These are phyloP conservation scores for Eimeria necatrix DNA, from an alignment of 169 alveolate species.

Conservation along the genomic window DNA sequence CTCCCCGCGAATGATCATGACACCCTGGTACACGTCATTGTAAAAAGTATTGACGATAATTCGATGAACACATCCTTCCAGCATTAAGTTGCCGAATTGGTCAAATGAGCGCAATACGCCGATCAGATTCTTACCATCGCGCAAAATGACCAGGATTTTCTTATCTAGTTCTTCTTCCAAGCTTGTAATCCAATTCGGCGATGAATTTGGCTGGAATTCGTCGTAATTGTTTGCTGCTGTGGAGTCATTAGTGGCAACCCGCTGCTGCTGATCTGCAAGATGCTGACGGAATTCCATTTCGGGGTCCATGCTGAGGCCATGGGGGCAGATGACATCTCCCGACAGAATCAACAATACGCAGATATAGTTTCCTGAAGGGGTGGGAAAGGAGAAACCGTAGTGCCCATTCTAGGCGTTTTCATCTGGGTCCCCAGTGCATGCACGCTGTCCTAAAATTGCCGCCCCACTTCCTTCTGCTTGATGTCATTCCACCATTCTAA, in stretches of 20 bases:
- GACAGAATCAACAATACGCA: background rate
- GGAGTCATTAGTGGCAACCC: constrained; percentile 62
- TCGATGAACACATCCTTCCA: constrained; percentile 79
- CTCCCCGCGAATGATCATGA: constrained; percentile 83
- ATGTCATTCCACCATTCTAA: constrained; percentile 47
- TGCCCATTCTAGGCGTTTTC: constrained; percentile 49
- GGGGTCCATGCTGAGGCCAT: constrained; percentile 66
- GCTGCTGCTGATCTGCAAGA: constrained; percentile 60
- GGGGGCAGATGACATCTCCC: constrained; percentile 46
- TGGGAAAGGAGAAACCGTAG: background rate
- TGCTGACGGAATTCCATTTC: constrained; percentile 74
- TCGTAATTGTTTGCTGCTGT: constrained; percentile 67
- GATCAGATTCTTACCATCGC: constrained; percentile 82
- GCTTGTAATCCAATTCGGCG: constrained; percentile 82
- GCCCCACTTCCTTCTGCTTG: constrained; percentile 76
- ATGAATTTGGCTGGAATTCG: constrained; percentile 54
- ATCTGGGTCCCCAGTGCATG: constrained; percentile 70
- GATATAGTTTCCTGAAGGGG: background rate
- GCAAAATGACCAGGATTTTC: constrained; percentile 79
- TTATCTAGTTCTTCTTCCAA: constrained; percentile 83
- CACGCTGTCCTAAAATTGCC: constrained; percentile 50
- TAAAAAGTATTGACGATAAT: constrained; percentile 65
- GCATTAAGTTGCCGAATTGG: constrained; percentile 83
- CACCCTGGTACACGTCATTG: constrained; percentile 80
- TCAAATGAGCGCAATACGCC: constrained; percentile 82